Evolutionary conservation across 148 eudicot genomes (phyloP).

Genomic region (Selenicereus undatus): DNA sequence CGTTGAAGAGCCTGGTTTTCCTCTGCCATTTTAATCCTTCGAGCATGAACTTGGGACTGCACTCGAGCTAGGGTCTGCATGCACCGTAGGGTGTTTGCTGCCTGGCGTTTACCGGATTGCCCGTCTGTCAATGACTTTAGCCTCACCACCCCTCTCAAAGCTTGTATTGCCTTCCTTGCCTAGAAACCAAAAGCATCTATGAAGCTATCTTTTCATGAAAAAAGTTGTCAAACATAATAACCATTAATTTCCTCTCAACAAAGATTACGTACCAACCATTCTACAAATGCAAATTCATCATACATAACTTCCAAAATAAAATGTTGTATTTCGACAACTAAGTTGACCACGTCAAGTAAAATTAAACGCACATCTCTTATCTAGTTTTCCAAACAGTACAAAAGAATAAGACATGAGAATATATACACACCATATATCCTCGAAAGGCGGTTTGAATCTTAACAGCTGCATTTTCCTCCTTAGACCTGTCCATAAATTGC

Average conservation of each 20-base stretch:
- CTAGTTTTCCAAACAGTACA: not conserved
- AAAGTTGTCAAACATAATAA: not conserved
- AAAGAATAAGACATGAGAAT: not conserved
- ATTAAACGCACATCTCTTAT: no score
- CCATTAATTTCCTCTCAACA: no score
- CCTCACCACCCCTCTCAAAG: not conserved
- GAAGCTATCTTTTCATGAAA: not conserved
- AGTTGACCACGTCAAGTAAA: no score
- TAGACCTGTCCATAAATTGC: constrained; percentile 42
- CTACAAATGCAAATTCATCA: no score
- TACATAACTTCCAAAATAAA: no score
- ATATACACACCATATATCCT: constrained; percentile 57
- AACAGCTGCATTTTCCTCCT: constrained; percentile 73
- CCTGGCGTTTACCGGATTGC: not conserved
- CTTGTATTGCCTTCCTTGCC: not conserved
- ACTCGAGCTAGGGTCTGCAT: not conserved
- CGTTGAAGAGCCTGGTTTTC: constrained; percentile 77
- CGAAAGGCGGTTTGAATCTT: constrained; percentile 84
- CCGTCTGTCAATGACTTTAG: not conserved
- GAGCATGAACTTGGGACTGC: constrained; percentile 66
- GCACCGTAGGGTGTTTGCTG: constrained; percentile 4
- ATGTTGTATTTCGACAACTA: no score
- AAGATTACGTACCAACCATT: no score
- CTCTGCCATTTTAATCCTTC: constrained; percentile 70
- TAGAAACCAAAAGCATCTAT: not conserved